These are phyloP conservation scores for Ramularia endophylla DNA, from an alignment of 2,329 filamentous ascomycete species.

Conservation along the genomic window DNA sequence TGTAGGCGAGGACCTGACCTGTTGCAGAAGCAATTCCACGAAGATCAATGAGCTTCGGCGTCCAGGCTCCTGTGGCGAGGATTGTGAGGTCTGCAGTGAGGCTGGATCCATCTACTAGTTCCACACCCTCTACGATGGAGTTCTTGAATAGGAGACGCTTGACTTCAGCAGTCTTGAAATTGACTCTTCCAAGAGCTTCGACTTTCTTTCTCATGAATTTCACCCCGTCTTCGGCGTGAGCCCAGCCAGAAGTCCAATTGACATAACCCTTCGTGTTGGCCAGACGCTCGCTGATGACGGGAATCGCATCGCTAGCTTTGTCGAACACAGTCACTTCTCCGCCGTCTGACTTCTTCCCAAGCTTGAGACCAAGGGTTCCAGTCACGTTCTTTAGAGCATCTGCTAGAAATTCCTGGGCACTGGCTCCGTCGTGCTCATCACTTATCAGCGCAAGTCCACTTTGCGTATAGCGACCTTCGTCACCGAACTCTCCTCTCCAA, in stretches of 20 bases:
- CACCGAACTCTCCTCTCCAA: slow-evolving; percentile 60
- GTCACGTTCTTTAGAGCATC: slow-evolving; percentile 58
- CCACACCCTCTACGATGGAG: slow-evolving; percentile 51
- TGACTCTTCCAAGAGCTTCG: slow-evolving; percentile 48
- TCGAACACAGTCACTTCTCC: slow-evolving; percentile 34
- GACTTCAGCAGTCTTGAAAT: slow-evolving; percentile 47
- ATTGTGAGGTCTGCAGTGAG: slow-evolving; percentile 66
- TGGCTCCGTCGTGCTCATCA: slow-evolving; percentile 31
- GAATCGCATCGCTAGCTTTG: slow-evolving; percentile 33
- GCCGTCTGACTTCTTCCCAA: slow-evolving; percentile 31
- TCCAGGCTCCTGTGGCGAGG: slow-evolving; percentile 85
- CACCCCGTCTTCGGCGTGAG: slow-evolving; percentile 68
- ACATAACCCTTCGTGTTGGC: slow-evolving; percentile 64
- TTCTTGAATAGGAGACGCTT: slow-evolving; percentile 36
- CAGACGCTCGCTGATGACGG: slow-evolving; percentile 29
- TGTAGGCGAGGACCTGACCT: slow-evolving; percentile 73
- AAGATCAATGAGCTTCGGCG: slow-evolving; percentile 68
- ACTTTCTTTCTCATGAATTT: slow-evolving; percentile 51
- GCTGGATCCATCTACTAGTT: slow-evolving; percentile 44
- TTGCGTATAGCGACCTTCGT: slow-evolving; percentile 63
- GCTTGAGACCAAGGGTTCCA: slow-evolving; percentile 38
- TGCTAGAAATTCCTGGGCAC: slow-evolving; percentile 46
- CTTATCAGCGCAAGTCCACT: slow-evolving; percentile 61
- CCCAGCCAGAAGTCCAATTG: slow-evolving; percentile 73
- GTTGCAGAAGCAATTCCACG: slow-evolving; percentile 71